A percentile compares a stretch with the other conserved stretches of the same genome.
Conservation (phyloP, 2,329 filamentous ascomycete species). For the Fusarium dlaminii region DNA sequence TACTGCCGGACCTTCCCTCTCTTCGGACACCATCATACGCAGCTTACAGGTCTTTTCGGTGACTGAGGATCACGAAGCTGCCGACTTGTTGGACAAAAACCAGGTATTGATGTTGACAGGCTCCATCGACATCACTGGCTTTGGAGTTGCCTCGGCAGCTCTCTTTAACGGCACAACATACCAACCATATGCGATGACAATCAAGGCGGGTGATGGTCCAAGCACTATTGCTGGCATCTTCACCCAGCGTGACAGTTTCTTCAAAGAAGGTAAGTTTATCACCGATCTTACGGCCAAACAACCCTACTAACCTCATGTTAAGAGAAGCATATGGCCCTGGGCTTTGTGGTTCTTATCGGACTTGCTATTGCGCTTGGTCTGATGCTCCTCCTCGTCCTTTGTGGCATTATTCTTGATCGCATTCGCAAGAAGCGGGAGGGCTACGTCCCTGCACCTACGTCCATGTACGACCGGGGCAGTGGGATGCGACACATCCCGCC, state of each 20-base stretch:
- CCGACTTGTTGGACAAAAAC: conserved; percentile 69
- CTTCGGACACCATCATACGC: conserved; percentile 72
- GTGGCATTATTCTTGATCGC: conserved; percentile 79
- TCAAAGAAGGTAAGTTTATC: conserved; percentile 70
- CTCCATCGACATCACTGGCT: conserved; percentile 76
- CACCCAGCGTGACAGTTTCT: conserved; percentile 81
- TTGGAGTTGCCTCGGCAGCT: conserved; percentile 85
- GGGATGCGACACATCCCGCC: conserved; percentile 70
- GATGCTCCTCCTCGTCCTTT: conserved; percentile 80
- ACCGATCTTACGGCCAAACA: background rate
- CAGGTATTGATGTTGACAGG: conserved; percentile 88
- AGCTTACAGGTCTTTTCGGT: conserved; percentile 85
- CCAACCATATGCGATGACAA: conserved; percentile 83
- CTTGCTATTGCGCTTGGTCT: conserved; percentile 81
- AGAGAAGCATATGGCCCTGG: conserved; percentile 71
- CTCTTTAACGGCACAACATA: conserved; percentile 86
- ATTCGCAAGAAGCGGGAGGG: conserved; percentile 81
- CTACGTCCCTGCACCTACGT: conserved; percentile 79
- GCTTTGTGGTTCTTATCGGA: conserved; percentile 82
- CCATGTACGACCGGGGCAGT: conserved; percentile 67
- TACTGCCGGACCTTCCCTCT: conserved; percentile 70
- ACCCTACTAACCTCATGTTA: conserved; percentile 18
- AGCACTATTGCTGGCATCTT: conserved; percentile 86
- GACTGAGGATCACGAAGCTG: conserved; percentile 71
- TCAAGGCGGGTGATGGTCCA: conserved; percentile 68